These are phyloP conservation scores for Gossypium lobatum DNA, from an alignment of 441 rosid genomes.

Conservation along the genomic window DNA sequence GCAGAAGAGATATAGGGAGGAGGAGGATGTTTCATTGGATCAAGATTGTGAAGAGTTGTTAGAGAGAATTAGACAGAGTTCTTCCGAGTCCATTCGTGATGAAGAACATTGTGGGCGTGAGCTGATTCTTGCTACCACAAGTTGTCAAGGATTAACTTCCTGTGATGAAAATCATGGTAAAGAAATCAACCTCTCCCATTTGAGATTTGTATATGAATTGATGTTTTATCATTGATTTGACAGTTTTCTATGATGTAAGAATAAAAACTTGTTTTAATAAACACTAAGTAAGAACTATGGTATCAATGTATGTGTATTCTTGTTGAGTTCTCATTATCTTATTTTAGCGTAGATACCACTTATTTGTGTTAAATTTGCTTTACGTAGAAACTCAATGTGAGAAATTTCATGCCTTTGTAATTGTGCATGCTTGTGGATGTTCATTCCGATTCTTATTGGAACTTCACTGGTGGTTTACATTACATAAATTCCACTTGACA, in stretches of 20 bases:
- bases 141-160: slow-evolving; percentile 14
- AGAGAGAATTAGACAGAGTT: slow-evolving; percentile 22
- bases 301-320: background rate
- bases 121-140: background rate
- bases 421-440: background rate
- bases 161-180: slow-evolving; percentile 27
- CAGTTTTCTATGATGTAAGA: background rate
- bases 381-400: background rate
- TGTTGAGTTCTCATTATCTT: background rate
- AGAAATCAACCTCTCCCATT: background rate
- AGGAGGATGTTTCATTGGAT: slow-evolving; percentile 20
- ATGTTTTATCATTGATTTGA: background rate
- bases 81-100: slow-evolving; percentile 5
- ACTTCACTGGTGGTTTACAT: background rate
- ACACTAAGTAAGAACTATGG: background rate
- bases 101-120: slow-evolving; percentile 7
- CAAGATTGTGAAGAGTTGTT: slow-evolving; percentile 12
- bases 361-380: background rate
- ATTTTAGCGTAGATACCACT: background rate
- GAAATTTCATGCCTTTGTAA: background rate
- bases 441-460: background rate
- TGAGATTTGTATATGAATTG: background rate
- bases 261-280: background rate
- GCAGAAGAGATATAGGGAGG: slow-evolving; percentile 37
- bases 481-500: background rate